These are phyloP conservation scores for Insectozyma bohioensis DNA, from an alignment of 1,139 yeast species.

Conservation along the genomic window DNA sequence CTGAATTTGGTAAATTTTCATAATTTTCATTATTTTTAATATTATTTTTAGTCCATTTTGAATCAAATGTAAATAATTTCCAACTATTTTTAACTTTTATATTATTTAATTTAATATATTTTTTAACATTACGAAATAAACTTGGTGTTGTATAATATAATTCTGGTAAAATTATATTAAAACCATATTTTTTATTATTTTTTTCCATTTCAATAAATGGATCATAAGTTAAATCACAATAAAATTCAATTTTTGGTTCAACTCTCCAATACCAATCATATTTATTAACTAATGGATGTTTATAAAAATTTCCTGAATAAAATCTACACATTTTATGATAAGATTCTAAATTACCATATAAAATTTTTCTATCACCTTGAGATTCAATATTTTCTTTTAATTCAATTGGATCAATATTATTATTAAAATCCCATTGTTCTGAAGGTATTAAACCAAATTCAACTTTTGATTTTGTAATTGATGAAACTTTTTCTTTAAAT, in stretches of 20 bases:
- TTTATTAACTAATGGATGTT: constrained; percentile 65
- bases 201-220: constrained; percentile 81
- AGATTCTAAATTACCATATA: constrained; percentile 77
- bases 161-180: constrained; percentile 74
- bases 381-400: constrained; percentile 56
- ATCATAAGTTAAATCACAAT: constrained; percentile 87
- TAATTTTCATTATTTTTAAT: constrained; percentile 12
- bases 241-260: constrained; percentile 87
- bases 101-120: constrained; percentile 49
- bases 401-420: constrained; percentile 25
- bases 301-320: constrained; percentile 75
- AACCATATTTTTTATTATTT: constrained; percentile 74
- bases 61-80: constrained; percentile 50
- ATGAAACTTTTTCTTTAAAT: constrained; percentile 51
- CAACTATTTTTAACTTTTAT: constrained; percentile 58
- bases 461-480: constrained; percentile 56
- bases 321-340: constrained; percentile 75
- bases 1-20: constrained; percentile 10
- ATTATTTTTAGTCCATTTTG: constrained; percentile 24
- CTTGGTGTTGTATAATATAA: constrained; percentile 78
- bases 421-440: constrained; percentile 63
- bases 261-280: constrained; percentile 94
- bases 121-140: constrained; percentile 66
- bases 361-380: constrained; percentile 78
- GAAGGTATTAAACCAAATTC: constrained; percentile 68